Base-by-base conservation (phyloP, 2,329 filamentous ascomycete species). In the Proliferodiscus dingleyae region DNA sequence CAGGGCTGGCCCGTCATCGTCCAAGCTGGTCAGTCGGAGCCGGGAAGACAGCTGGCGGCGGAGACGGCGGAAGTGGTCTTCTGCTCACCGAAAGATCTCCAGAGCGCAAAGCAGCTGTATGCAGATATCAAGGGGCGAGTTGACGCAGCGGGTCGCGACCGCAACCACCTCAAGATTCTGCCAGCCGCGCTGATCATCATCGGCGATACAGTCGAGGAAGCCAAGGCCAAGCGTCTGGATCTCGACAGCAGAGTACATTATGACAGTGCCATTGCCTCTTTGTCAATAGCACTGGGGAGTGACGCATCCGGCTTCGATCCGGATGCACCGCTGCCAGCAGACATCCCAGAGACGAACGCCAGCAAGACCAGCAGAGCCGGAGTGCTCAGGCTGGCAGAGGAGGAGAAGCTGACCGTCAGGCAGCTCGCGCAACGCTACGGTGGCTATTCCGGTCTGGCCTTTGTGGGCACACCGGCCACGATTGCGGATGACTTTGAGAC, bases 21-120 rank as follows among this genome's bases (percentile, higher is more conserved):
- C 3, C 83, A 87, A 61, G 83, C 83, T 0, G 83, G 83, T 1
- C 82, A 82, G 0, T 83, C 79, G 0, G 75, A 73, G 37, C 74
- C 81, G 0, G 83, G 83, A 1, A 84, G 83, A 61, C 64, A 67
- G 0, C 86, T 87, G 53, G 81, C 81, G 0, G 80, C 81, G 0
- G 75, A 82, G 54, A 81, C 86, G 56, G 83, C 83, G 0, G 83
- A 87, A 57, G 81, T 75, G 2, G 81, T 87, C 37, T 87, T 87
- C 54, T 54, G 51, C 41, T 49, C 49, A 8, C 51, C 51, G 22
- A 29, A 41, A 46, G 49, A 54, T 75, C 57, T 78, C 3, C 64
- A 68, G 6, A 53, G 63, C 1, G 72, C 68, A 3, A 74, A 75
- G 59, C 66, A 54, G 11, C 57, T 77, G 28, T 78, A 77, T 53